These are phyloP conservation scores for Rhodotorula sp. DNA, from an alignment of 1,284 basidiomycete species.

Conservation along the genomic window DNA sequence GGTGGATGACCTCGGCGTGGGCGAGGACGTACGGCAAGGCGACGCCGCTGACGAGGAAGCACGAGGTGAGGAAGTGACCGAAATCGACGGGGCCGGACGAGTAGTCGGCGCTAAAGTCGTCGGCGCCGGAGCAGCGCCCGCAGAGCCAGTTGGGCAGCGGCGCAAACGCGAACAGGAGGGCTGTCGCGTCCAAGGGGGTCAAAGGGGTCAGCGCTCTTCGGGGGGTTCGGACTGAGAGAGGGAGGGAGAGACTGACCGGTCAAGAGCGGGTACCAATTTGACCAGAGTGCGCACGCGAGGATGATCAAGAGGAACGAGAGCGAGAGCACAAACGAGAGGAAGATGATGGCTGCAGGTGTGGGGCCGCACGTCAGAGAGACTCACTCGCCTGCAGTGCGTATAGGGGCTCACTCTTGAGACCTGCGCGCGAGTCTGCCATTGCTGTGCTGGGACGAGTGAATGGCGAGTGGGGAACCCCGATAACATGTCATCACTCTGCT, in stretches of 20 bases:
- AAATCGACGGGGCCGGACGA: constrained; percentile 76
- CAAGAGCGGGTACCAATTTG: constrained; percentile 94
- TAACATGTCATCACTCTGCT: too few relatives aligned
- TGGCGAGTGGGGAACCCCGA: background rate
- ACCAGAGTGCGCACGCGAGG: constrained; percentile 92
- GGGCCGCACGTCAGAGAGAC: too few relatives aligned
- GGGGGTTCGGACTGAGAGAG: background rate
- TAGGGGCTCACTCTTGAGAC: constrained; percentile 32
- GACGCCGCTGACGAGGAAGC: constrained; percentile 85
- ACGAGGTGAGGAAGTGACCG: constrained; percentile 89
- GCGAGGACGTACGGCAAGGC: constrained; percentile 88
- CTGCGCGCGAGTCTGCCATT: constrained; percentile 31
- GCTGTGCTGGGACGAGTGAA: background rate
- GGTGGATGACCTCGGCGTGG: constrained; percentile 83
- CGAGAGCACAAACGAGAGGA: constrained; percentile 93
- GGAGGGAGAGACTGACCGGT: constrained; percentile 69
- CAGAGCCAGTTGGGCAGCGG: constrained; percentile 88
- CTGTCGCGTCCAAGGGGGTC: constrained; percentile 53
- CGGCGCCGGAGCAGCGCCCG: constrained; percentile 55
- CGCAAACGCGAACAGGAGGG: constrained; percentile 90
- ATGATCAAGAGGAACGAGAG: constrained; percentile 97
- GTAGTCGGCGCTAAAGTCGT: constrained; percentile 59
- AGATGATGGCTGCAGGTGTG: constrained; percentile 69
- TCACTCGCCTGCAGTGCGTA: background rate
- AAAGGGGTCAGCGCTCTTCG: background rate